Base-by-base conservation (phyloP, 495 filamentous ascomycete species). In the Penicillium lividum region DNA sequence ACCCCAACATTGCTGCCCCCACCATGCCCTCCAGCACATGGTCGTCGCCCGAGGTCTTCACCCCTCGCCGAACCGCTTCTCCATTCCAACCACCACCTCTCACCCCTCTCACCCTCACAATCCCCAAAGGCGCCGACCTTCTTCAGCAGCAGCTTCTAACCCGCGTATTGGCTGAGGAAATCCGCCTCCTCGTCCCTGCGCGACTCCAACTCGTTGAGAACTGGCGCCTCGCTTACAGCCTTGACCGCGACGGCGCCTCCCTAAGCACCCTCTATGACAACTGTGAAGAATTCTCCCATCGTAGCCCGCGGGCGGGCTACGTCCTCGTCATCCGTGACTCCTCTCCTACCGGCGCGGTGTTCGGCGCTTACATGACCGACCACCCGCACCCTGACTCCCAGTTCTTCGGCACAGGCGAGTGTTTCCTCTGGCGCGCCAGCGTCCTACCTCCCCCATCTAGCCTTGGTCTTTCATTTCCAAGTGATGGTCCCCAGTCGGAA, bases 371-470 rank as follows among this genome's bases (percentile, higher is more conserved):
- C 74, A 84, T 98, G 58, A 94, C 90, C 60, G 93, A 98, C 65
- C 77, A 86, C 30, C 92, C 92, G 4, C 88, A 87, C 64, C 89
- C 90, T 0, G 71, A 82, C n/a, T 66, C 89, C 0, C 90, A 93
- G 54, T 98, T 94, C 80, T 98, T 86, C 71, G 94, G 94, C 68
- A 97, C 89, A 1, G 94, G 95, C 62, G 94, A 98, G 75, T 97
- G 95, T 71, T 98, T 98, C 78, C 86, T 98, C 67, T 98, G 94
- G 94, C 88, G 91, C 40, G 89, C 92, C 2, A 85, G 84, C 48
- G 73, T 86, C 36, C 75, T 90, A 15, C 65, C 83, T 0, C 65
- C 74, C 0, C 72, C 74, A 0, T 31, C 63, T 1, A 67, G 80
- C 2, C 73, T 87, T 48, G 66, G 75, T 42, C 69, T 86, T 7